Conservation (phyloP, 768 basidiomycete genomes). For the Leccinum disarticulatum region DNA sequence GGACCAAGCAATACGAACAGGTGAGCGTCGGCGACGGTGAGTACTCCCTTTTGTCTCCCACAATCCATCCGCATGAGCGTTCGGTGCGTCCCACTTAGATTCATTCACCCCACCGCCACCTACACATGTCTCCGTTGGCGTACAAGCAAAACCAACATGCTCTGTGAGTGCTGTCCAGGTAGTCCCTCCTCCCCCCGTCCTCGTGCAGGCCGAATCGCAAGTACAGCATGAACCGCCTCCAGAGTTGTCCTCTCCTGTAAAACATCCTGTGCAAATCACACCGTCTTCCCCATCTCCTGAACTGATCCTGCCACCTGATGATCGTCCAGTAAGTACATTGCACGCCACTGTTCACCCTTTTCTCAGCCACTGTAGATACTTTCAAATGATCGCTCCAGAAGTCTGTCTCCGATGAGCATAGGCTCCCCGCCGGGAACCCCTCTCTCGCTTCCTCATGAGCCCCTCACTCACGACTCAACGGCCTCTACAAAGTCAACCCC, state of each 20-base stretch:
- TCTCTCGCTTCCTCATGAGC: constrained; percentile 18
- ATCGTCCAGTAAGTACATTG: constrained; percentile 22
- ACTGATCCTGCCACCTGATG: constrained; percentile 16
- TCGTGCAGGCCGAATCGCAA: constrained; percentile 13
- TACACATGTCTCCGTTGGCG: constrained; percentile 42
- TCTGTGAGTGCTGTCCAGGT: constrained; percentile 42
- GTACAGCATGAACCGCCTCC: constrained; percentile 5
- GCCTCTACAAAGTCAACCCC: constrained; percentile 9
- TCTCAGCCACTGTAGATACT: constrained; percentile 35
- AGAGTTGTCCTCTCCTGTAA: constrained; percentile 13
- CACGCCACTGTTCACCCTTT: background rate
- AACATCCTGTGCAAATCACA: constrained; percentile 8
- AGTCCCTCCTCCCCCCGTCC: constrained; percentile 19
- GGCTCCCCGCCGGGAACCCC: constrained; percentile 47
- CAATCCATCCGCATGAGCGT: constrained; percentile 22
- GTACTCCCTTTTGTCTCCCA: constrained; percentile 17
- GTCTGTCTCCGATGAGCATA: constrained; percentile 63
- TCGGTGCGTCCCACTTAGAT: constrained; percentile 33
- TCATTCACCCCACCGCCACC: constrained; percentile 20
- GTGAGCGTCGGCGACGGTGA: constrained; percentile 40
- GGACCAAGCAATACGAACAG: constrained; percentile 52
- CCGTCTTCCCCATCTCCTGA: constrained; percentile 12
- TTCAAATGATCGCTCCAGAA: constrained; percentile 39
- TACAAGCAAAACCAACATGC: constrained; percentile 42
- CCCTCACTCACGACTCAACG: constrained; percentile 1